Conservation (phyloP, 495 filamentous ascomycete species). For the Annulohypoxylon stygium region DNA sequence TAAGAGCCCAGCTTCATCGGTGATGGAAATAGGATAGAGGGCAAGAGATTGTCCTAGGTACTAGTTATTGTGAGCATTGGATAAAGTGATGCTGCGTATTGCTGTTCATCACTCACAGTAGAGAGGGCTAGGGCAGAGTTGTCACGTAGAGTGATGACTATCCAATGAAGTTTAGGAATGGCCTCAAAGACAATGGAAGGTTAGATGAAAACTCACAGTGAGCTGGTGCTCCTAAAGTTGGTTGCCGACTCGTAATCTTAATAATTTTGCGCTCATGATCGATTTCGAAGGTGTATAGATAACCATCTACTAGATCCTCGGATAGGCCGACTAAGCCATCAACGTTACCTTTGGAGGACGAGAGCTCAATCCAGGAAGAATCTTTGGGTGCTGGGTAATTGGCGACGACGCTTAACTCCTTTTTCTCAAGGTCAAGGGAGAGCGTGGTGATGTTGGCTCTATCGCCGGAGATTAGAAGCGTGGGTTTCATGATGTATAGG, state of each 20-base stretch:
- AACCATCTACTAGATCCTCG: not conserved
- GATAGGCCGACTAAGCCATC: not conserved
- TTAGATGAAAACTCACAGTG: not conserved
- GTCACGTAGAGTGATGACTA: not conserved
- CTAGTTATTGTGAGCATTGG: not conserved
- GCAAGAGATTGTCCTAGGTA: not conserved
- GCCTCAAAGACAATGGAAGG: not conserved
- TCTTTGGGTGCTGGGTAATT: not conserved
- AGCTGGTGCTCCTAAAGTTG: not conserved
- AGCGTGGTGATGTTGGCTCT: not conserved
- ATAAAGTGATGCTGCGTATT: not conserved
- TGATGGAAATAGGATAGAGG: not conserved
- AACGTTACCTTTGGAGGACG: not conserved
- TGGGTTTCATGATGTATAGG: not conserved
- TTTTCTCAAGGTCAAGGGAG: not conserved
- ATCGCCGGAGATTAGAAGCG: not conserved
- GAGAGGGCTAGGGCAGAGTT: not conserved
- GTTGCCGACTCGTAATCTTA: not conserved
- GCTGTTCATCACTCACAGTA: not conserved
- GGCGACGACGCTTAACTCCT: not conserved
- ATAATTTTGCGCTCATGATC: not conserved
- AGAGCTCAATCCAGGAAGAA: not conserved
- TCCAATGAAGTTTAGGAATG: not conserved
- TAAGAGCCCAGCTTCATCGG: not conserved
- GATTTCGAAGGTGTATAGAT: not conserved